Conservation (phyloP, 768 basidiomycete species). For the Boletus subparvulus region DNA sequence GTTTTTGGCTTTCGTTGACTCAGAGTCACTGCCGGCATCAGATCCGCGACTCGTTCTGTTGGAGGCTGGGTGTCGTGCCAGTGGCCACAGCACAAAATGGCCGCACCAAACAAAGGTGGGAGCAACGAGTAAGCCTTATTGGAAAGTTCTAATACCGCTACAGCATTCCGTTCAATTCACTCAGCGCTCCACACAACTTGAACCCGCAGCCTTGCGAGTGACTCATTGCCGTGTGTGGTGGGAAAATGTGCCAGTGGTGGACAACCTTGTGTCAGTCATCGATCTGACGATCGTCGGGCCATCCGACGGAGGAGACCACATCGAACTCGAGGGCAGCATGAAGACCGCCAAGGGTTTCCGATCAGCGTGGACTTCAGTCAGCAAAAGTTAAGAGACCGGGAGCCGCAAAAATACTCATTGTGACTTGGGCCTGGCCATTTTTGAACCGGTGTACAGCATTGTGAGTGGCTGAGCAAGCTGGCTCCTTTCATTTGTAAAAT, state of each 20-base stretch:
- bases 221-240: not conserved
- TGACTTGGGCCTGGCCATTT: not conserved
- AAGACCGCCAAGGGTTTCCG: not conserved
- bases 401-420: not conserved
- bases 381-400: not conserved
- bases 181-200: not conserved
- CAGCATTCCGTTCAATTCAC: not conserved
- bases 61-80: no score
- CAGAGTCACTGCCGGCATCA: not conserved
- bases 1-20: not conserved
- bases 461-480: not conserved
- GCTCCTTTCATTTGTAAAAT: not conserved
- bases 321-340: not conserved
- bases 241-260: not conserved
- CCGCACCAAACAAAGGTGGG: not conserved
- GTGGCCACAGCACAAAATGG: not conserved
- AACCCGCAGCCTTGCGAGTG: not conserved
- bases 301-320: not conserved
- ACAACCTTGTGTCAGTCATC: not conserved
- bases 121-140: not conserved
- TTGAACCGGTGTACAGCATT: not conserved
- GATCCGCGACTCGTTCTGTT: no score
- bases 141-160: not conserved
- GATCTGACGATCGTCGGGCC: not conserved
- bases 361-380: not conserved